A percentile compares a stretch with the other conserved stretches of the same genome.
Evolutionary conservation across 2,329 filamentous ascomycete species (phyloP).

Genomic region (Fusarium tuaranense): DNA sequence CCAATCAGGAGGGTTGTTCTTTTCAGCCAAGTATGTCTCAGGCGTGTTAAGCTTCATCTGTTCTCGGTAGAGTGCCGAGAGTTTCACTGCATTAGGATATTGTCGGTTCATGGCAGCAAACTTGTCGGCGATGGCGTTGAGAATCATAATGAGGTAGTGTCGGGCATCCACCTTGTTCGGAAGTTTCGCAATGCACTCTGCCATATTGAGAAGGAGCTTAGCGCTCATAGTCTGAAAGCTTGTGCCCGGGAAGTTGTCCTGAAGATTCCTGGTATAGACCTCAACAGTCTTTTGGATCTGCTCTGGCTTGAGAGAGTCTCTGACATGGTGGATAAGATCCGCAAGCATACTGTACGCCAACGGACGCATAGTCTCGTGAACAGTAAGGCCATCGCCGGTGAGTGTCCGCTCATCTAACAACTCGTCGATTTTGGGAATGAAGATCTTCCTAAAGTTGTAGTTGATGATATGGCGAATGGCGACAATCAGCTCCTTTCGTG

Average conservation of each 20-base stretch:
- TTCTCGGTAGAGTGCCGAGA: conserved; percentile 81
- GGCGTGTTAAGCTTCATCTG: conserved; percentile 71
- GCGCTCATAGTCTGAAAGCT: conserved; percentile 99
- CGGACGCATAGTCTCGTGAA: conserved; percentile 95
- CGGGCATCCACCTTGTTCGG: conserved; percentile 94
- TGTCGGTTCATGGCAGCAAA: conserved; percentile 98
- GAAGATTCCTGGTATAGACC: conserved; percentile 95
- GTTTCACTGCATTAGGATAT: conserved; percentile 93
- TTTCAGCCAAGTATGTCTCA: conserved; percentile 88
- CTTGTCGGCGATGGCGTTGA: conserved; percentile 98
- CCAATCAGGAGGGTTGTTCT: conserved; percentile 87
- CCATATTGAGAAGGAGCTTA: conserved; percentile 96
- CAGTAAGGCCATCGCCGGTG: conserved; percentile 94
- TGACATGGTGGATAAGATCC: conserved; percentile 96
- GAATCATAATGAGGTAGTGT: conserved; percentile 95
- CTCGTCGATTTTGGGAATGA: conserved; percentile 93
- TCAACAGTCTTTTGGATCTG: conserved; percentile 97
- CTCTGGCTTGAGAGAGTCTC: conserved; percentile 86
- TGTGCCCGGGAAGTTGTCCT: conserved; percentile 95
- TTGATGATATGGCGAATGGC: conserved; percentile 99
- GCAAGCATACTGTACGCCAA: conserved; percentile 98
- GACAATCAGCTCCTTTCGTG: conserved; percentile 93
- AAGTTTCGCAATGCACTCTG: conserved; percentile 95
- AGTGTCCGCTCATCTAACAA: conserved; percentile 93
- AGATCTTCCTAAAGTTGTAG: conserved; percentile 97